Evolutionary conservation across 2,329 filamentous ascomycete species (phyloP).

Genomic region (Blastomyces silverae): DNA sequence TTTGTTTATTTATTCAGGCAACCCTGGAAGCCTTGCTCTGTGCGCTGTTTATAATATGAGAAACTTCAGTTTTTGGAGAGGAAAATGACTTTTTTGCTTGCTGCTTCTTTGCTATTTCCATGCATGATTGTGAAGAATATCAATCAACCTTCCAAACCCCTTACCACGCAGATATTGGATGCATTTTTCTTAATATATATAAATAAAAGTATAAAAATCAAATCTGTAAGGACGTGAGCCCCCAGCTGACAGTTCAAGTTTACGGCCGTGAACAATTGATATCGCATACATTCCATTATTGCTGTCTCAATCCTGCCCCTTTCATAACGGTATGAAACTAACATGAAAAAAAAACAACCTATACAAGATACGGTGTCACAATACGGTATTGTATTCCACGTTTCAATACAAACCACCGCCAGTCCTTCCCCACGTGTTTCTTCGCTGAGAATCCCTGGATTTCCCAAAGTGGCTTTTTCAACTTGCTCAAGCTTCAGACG

Average conservation of each 20-base stretch:
- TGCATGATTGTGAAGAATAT: neutral
- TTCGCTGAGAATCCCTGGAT: neutral
- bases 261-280: no score
- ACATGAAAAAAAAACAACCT: neutral
- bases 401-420: neutral
- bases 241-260: no score
- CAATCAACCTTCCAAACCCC: neutral
- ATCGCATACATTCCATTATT: no score
- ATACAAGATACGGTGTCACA: neutral
- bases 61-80: neutral
- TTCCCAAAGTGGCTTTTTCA: neutral
- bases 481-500: neutral
- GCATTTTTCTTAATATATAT: no score
- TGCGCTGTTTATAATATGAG: neutral
- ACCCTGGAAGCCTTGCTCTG: neutral
- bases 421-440: conserved; percentile 6
- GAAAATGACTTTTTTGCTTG: neutral
- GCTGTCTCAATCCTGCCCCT: no score
- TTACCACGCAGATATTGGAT: no score
- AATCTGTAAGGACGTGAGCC: no score
- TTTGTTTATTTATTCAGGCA: neutral
- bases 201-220: no score
- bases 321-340: no score
- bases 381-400: neutral
- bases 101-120: neutral